Evolutionary conservation across 306 rosid genomes (phyloP).

Genomic region (Begonia peltatifolia): DNA sequence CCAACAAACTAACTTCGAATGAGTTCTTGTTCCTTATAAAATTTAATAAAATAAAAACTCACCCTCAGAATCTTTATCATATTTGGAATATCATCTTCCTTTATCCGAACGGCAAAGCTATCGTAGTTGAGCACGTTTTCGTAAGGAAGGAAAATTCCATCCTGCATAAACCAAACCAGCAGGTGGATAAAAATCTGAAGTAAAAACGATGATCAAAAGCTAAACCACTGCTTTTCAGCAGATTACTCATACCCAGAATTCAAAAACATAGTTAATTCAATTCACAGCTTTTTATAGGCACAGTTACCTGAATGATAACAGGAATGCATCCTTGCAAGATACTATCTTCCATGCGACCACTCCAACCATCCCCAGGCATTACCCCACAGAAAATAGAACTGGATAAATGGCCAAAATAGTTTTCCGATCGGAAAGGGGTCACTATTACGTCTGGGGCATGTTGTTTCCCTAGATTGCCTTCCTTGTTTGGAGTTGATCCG

Average conservation of each 20-base stretch:
- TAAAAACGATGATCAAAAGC: too few relatives aligned
- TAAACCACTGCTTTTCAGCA: too few relatives aligned
- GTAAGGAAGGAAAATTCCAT: slow-evolving; percentile 82
- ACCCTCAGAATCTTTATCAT: slow-evolving; percentile 58
- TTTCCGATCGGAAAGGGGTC: slow-evolving; percentile 44
- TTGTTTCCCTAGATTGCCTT: slow-evolving; percentile 71
- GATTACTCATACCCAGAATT: too few relatives aligned
- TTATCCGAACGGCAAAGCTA: slow-evolving; percentile 69
- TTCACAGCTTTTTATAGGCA: too few relatives aligned
- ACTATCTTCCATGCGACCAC: slow-evolving; percentile 91
- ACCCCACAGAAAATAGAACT: slow-evolving; percentile 84
- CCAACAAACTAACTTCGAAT: neutral
- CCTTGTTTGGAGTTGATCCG: slow-evolving; percentile 71
- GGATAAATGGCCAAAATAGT: slow-evolving; percentile 56
- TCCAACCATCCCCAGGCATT: slow-evolving; percentile 93
- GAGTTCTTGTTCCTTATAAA: too few relatives aligned
- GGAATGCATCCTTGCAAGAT: slow-evolving; percentile 92
- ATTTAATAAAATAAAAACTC: too few relatives aligned
- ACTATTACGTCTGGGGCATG: slow-evolving; percentile 60
- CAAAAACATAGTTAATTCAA: too few relatives aligned
- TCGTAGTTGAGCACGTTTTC: slow-evolving; percentile 79
- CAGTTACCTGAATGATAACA: slow-evolving; percentile 62
- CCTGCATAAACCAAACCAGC: slow-evolving; percentile 25
- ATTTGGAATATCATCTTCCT: slow-evolving; percentile 69
- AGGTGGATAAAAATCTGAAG: too few relatives aligned